phyloP scores from a whole-genome alignment of 2,329 filamentous ascomycete species.

The Clonostachys rosea region DNA sequence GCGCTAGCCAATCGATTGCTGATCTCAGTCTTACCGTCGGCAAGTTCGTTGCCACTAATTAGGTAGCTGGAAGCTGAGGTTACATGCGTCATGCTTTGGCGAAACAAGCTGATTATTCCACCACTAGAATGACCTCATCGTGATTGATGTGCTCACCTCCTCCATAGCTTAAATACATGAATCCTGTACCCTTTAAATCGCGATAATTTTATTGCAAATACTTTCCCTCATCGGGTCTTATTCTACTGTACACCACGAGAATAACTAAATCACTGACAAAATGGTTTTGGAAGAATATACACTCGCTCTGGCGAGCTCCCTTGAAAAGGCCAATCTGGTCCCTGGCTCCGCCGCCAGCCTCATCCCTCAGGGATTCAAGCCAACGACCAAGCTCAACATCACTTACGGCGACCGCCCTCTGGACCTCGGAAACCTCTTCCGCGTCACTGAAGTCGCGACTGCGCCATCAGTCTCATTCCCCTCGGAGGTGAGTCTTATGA shows the following conservation, averaged over 20 bases:
- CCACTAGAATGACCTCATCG: not conserved
- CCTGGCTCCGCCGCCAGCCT: slow-evolving; percentile 30
- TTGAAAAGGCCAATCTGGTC: slow-evolving; percentile 29
- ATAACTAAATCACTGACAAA: not conserved
- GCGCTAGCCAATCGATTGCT: too few species aligned
- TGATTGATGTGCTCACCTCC: not conserved
- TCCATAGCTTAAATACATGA: not conserved
- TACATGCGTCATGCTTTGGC: too few species aligned
- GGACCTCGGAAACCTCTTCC: slow-evolving; percentile 30
- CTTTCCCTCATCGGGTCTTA: too few species aligned
- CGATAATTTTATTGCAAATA: not conserved
- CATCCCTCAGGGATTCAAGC: slow-evolving; percentile 34
- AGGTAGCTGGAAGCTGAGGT: too few species aligned
- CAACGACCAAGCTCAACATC: slow-evolving; percentile 30
- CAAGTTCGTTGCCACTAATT: too few species aligned
- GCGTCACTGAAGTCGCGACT: slow-evolving; percentile 26
- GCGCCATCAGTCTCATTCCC: slow-evolving; percentile 27
- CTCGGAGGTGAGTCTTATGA: slow-evolving; percentile 17
- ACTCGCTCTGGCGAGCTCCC: slow-evolving; percentile 16
- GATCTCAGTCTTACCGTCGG: too few species aligned
- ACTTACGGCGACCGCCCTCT: slow-evolving; percentile 24
- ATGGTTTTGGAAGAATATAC: slow-evolving; percentile 11
- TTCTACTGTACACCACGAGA: too few species aligned
- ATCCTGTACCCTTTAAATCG: not conserved
- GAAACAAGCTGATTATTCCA: too few species aligned